Evolutionary conservation across 2,329 filamentous ascomycete species (phyloP), one percentile per base, ranked within the genome.

Genomic region (Zymoseptoria crescenta): DNA sequence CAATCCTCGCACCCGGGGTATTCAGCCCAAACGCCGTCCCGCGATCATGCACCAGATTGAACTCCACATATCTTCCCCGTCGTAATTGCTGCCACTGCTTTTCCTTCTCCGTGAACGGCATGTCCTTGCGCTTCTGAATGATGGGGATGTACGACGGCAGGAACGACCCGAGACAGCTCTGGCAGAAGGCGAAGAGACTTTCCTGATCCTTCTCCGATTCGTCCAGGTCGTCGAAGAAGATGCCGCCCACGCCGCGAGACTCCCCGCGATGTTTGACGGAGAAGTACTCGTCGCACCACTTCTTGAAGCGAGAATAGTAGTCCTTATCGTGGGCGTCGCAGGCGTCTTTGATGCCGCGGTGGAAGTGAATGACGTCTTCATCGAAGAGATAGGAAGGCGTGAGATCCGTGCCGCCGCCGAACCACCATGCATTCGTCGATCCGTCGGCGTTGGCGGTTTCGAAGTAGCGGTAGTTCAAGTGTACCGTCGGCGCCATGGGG

Each of bases 271-370:
- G 94, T 73, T 92, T 93, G 75, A 96, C 89, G 79, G 83, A 87
- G 77, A 99, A 99, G 79, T 99, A 99, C 69, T 95, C 86, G 74
- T 99, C 94, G 74, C 94, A 99, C 94, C 94, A 99, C 72, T 88
- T 87, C 80, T 99, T 99, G 83, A 97, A 99, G 56, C 86, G 85
- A 10, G 91, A 87, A 74, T 95, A 99, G 80, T 96, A 99, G 45
- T 81, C 83, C 73, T 89, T 89, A 78, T 96, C 89, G 74, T 99
- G 94, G 66, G 87, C 87, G 75, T 99, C 94, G 76, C 94, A 99
- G 19, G 88, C 88, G 52, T 91, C 85, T 77, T 96, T 97, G 70
- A 99, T 87, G 2, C 88, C 91, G 74, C 86, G 86, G 80, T 99
- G 94, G 83, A 99, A 99, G 75, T 96, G 93, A 59, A 95, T 89